These are phyloP conservation scores for Claviceps arundinis DNA, from an alignment of 2,329 filamentous ascomycete species.

Conservation along the genomic window DNA sequence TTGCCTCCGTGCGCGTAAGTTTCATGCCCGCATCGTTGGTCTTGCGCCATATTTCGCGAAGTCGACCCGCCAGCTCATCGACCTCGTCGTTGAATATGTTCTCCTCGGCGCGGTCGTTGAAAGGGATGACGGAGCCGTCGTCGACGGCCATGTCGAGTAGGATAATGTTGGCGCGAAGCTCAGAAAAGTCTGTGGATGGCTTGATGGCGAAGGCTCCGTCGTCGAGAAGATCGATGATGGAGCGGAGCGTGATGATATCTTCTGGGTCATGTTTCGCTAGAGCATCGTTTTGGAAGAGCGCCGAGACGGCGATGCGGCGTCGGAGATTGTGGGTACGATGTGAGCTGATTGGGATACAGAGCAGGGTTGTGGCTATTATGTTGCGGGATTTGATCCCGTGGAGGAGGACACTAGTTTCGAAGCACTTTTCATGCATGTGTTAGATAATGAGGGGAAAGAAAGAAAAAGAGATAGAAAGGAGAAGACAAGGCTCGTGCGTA, in stretches of 20 bases:
- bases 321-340: conserved; percentile 44
- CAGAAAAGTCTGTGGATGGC: conserved; percentile 50
- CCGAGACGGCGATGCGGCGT: conserved; percentile 51
- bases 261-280: conserved; percentile 29
- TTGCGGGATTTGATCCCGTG: conserved; percentile 28
- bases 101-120: conserved; percentile 19
- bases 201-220: conserved; percentile 37
- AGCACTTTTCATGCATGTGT: conserved; percentile 27
- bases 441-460: neutral
- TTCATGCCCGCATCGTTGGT: conserved; percentile 66
- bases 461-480: neutral
- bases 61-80: conserved; percentile 47
- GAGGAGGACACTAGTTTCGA: conserved; percentile 33
- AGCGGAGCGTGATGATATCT: conserved; percentile 26
- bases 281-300: conserved; percentile 40
- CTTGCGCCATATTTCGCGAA: conserved; percentile 44
- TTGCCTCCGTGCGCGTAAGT: conserved; percentile 61
- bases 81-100: conserved; percentile 54
- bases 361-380: conserved; percentile 46
- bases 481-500: no score
- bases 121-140: conserved; percentile 30
- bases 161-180: conserved; percentile 50
- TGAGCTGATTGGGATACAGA: conserved; percentile 41
- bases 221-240: conserved; percentile 32
- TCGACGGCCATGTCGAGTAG: conserved; percentile 68